Conservation (phyloP, 129 eudicot genomes). For the Sambucus nigra region DNA sequence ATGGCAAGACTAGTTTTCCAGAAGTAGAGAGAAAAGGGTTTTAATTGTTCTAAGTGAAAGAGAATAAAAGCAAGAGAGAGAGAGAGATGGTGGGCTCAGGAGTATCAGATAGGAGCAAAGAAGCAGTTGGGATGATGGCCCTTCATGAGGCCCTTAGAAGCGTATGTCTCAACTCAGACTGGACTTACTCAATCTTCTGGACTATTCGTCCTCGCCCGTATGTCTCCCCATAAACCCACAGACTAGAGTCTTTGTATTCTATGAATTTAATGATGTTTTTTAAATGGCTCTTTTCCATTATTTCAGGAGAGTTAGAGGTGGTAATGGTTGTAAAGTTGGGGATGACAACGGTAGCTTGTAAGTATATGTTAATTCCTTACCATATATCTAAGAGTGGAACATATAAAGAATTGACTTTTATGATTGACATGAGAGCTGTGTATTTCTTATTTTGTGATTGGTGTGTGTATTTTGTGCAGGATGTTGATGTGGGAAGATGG, state of each 20-base stretch:
- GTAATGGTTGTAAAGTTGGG: constrained; percentile 92
- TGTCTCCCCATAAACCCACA: not conserved
- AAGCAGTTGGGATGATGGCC: constrained; percentile 93
- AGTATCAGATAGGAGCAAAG: constrained; percentile 72
- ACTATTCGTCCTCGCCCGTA: constrained; percentile 98
- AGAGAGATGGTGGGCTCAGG: constrained; percentile 74
- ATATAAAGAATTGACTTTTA: no score
- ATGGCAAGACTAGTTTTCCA: not conserved
- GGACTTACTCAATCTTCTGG: constrained; percentile 98
- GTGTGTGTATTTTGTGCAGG: constrained; percentile 40
- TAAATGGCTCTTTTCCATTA: constrained; percentile 18
- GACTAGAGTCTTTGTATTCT: not conserved
- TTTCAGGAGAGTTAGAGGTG: constrained; percentile 92
- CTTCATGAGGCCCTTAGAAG: constrained; percentile 88
- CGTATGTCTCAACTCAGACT: constrained; percentile 80
- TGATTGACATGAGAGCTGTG: no score
- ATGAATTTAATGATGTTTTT: not conserved
- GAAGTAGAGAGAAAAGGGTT: constrained; percentile 3
- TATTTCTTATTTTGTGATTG: no score
- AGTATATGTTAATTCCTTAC: constrained; percentile 21
- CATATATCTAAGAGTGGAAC: no score
- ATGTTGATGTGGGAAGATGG: constrained; percentile 99
- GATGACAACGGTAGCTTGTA: constrained; percentile 98
- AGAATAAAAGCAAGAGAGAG: constrained; percentile 6
- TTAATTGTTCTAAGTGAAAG: no score